phyloP scores from a whole-genome alignment of 805 yeast genomes.

The Saturnispora halmiae region DNA sequence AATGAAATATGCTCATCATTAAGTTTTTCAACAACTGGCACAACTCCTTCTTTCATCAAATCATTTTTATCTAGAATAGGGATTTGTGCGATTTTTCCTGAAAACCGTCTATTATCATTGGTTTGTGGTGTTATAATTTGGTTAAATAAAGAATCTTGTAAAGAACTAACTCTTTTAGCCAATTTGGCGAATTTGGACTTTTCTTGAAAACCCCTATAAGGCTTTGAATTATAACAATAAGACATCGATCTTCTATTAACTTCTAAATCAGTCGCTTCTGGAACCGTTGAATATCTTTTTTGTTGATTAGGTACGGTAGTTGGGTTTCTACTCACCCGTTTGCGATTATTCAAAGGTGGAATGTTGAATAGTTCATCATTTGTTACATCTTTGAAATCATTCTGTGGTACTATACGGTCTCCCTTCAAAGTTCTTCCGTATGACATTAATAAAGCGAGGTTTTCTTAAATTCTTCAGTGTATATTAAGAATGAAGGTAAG shows the following conservation, averaged over 20 bases:
- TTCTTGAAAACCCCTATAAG: background rate
- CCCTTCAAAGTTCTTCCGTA: slow-evolving; percentile 21
- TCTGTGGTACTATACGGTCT: slow-evolving; percentile 16
- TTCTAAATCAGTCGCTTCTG: slow-evolving; percentile 5
- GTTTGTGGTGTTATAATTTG: background rate
- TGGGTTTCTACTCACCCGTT: background rate
- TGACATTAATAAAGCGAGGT: too few relatives aligned
- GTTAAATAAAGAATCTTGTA: slow-evolving; percentile 3
- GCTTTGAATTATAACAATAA: background rate
- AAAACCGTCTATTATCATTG: too few relatives aligned
- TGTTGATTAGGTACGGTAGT: background rate
- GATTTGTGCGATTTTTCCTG: too few relatives aligned
- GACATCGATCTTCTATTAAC: slow-evolving; percentile 1
- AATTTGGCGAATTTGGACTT: background rate
- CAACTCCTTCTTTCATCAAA: background rate
- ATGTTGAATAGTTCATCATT: background rate
- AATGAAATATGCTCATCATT: background rate
- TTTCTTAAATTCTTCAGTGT: too few relatives aligned
- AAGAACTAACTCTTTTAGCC: slow-evolving; percentile 7
- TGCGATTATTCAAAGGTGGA: slow-evolving; percentile 2
- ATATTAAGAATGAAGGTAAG: too few relatives aligned
- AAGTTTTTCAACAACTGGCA: background rate
- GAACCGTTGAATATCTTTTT: slow-evolving; percentile 6
- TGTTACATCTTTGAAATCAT: slow-evolving; percentile 17
- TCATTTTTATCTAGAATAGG: background rate